Evolutionary conservation across 2,329 filamentous ascomycete genomes (phyloP), one percentile per base, ranked within the genome.

Genomic region (Ophiognomonia clavigignenti-juglandacearum): DNA sequence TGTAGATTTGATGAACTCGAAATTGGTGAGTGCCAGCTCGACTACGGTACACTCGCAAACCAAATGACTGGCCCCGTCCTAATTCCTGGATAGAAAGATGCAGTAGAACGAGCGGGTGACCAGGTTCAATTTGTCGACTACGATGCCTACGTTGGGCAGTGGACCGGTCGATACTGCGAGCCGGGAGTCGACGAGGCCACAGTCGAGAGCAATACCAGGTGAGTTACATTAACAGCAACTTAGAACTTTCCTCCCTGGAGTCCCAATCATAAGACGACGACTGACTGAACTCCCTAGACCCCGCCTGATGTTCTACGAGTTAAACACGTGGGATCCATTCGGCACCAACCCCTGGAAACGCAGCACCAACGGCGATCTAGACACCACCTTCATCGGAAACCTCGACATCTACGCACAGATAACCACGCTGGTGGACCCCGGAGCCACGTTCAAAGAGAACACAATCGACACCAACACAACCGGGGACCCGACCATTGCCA

Each of bases 241-340:
- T 29, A 29, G 26, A 7, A 29, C 13, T 29, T 13, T 7, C 26
- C 13, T 29, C 7, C 7, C 7, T 7, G 26, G 26, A 29, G 7
- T 7, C 26, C 7, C 26, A 7, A 29, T 7, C 13, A 7, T 29
- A 7, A 29, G 7, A n/a, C n/a, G n/a, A n/a, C n/a, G n/a, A n/a
- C n/a, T n/a, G n/a, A n/a, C 26, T 29, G 26, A 29, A 7, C 26
- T 29, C 26, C 13, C 13, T 24, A 54, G 50, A 35, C 13, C 35
- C 22, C 36, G 44, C 2, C 39, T 54, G 10, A 53, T 56, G 50
- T 56, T 56, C 39, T 56, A 53, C 37, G 43, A 53, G 37, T 43
- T 56, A 22, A 48, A 51, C 38, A 51, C 44, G 3, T n/a, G 36
- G 6, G 54, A 56, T 29, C 54, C 54, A 6, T 16, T 53, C 6